Evolutionary conservation across 345 rosid genomes (phyloP).

Genomic region (Melastoma malabathricum): DNA sequence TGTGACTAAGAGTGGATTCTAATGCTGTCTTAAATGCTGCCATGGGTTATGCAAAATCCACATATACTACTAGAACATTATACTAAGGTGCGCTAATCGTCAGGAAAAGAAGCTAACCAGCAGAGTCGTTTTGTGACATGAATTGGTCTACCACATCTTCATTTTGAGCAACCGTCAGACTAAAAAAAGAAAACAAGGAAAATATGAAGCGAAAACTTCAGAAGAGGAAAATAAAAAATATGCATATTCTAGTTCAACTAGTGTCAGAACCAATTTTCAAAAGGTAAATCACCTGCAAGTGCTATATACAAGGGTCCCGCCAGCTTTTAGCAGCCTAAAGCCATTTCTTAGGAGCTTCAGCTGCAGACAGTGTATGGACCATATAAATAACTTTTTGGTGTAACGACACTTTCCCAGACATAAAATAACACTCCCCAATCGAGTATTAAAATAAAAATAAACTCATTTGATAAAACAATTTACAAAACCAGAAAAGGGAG

Average conservation of each 20-base stretch:
- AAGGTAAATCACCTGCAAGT: slow-evolving; percentile 64
- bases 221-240: slow-evolving; percentile 4
- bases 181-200: slow-evolving; percentile 13
- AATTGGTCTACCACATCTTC: slow-evolving; percentile 74
- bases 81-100: too few relatives aligned
- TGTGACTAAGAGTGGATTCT: slow-evolving; percentile 6
- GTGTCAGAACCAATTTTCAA: neutral
- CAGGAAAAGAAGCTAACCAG: slow-evolving; percentile 48
- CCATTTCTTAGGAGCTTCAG: slow-evolving; percentile 75
- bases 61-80: too few relatives aligned
- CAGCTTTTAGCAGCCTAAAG: slow-evolving; percentile 59
- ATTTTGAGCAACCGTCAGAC: slow-evolving; percentile 86
- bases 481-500: too few relatives aligned
- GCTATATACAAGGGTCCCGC: slow-evolving; percentile 79
- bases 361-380: slow-evolving; percentile 21
- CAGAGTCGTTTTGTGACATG: slow-evolving; percentile 48
- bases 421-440: too few relatives aligned
- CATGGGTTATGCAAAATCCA: too few relatives aligned
- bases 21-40: too few relatives aligned
- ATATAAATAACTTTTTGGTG: too few relatives aligned
- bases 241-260: too few relatives aligned
- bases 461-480: neutral
- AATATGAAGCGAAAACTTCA: neutral
- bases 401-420: neutral
- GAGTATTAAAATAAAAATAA: too few relatives aligned